These are phyloP conservation scores for Dactylellina leptospora DNA, from an alignment of 2,329 filamentous ascomycete species.

Conservation along the genomic window DNA sequence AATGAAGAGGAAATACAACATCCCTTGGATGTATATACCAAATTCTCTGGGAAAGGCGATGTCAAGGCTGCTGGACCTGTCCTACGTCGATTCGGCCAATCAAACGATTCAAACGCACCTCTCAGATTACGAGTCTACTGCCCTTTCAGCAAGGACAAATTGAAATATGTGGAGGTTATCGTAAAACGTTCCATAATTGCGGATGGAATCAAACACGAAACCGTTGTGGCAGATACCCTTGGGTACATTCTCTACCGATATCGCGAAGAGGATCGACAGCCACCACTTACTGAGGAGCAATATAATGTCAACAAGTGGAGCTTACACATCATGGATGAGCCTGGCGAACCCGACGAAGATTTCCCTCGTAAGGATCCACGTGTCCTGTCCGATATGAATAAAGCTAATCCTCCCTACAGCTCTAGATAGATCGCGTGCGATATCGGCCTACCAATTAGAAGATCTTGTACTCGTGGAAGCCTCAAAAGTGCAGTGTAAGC, in stretches of 20 bases:
- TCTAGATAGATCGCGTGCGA: constrained; percentile 75
- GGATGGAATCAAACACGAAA: constrained; percentile 68
- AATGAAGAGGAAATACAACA: constrained; percentile 74
- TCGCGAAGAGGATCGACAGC: constrained; percentile 77
- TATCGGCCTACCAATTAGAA: constrained; percentile 83
- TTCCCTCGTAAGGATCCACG: constrained; percentile 67
- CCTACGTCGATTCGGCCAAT: constrained; percentile 43
- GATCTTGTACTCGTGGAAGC: constrained; percentile 83
- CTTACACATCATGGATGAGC: constrained; percentile 79
- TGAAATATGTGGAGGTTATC: constrained; percentile 74
- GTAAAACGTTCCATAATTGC: constrained; percentile 75
- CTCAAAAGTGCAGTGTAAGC: constrained; percentile 68
- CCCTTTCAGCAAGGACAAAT: constrained; percentile 72
- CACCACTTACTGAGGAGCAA: constrained; percentile 71
- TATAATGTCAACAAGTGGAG: constrained; percentile 84
- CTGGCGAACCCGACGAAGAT: constrained; percentile 84
- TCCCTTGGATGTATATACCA: constrained; percentile 79
- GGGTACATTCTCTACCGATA: constrained; percentile 81
- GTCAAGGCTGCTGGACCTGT: constrained; percentile 63
- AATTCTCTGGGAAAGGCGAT: constrained; percentile 79
- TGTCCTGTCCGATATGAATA: not conserved
- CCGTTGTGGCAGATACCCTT: constrained; percentile 82
- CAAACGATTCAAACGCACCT: constrained; percentile 61
- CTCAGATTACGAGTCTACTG: constrained; percentile 80
- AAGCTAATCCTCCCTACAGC: constrained; percentile 60